These are phyloP conservation scores for Aspergillus sp. DNA, from an alignment of 2,329 filamentous ascomycete genomes.

Conservation along the genomic window DNA sequence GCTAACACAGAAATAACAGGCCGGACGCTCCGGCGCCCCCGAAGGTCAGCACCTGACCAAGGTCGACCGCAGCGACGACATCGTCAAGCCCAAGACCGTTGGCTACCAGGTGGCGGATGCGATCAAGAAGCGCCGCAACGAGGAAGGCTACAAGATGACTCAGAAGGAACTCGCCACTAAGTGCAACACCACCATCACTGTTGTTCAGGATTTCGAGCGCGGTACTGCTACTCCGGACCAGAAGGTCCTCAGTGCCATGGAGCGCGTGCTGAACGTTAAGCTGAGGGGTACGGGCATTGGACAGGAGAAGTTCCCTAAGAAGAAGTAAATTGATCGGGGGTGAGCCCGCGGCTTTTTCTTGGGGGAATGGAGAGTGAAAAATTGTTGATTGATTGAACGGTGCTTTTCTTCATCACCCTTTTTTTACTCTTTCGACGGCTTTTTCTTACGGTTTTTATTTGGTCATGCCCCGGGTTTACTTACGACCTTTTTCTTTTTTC, in stretches of 20 bases:
- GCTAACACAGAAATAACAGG: constrained; percentile 34
- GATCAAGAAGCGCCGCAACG: constrained; percentile 76
- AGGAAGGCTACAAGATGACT: constrained; percentile 91
- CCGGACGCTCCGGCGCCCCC: constrained; percentile 48
- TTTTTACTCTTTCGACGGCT: constrained; percentile 15
- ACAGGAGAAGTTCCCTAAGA: constrained; percentile 77
- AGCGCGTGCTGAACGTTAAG: constrained; percentile 84
- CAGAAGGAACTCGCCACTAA: constrained; percentile 85
- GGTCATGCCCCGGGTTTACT: constrained; percentile 25
- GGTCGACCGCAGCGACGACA: constrained; percentile 95
- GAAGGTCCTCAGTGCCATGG: constrained; percentile 75
- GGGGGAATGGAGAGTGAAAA: constrained; percentile 14
- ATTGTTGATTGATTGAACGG: background rate
- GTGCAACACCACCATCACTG: constrained; percentile 79
- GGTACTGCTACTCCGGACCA: constrained; percentile 78
- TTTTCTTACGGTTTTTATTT: constrained; percentile 23
- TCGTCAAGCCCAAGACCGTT: constrained; percentile 93
- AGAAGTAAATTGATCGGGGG: constrained; percentile 53
- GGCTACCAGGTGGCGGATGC: constrained; percentile 77
- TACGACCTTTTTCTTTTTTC: constrained; percentile 19
- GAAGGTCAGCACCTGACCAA: constrained; percentile 97
- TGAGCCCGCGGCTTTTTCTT: constrained; percentile 30
- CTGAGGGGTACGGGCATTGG: constrained; percentile 84
- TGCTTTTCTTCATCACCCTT: background rate
- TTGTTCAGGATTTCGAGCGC: constrained; percentile 84